Conservation (phyloP, 768 basidiomycete genomes). For the Calocybe gangraenosa region DNA sequence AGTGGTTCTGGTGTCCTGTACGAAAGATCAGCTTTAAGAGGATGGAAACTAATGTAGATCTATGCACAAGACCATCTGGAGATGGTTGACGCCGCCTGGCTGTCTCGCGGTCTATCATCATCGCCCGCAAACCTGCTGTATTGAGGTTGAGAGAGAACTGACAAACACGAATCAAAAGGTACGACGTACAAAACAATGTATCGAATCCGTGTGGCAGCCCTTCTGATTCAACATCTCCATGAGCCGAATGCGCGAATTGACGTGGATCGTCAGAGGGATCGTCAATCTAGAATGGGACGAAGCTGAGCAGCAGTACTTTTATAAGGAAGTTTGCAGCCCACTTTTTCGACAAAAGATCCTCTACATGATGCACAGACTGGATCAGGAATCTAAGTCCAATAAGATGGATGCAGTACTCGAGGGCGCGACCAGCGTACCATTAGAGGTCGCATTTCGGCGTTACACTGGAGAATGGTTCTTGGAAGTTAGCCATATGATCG, state of each 20-base stretch:
- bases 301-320: conserved; percentile 6
- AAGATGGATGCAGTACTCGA: conserved; percentile 4
- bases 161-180: background rate
- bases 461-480: conserved; percentile 48
- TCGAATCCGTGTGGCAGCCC: conserved; percentile 39
- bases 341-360: conserved; percentile 82
- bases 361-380: conserved; percentile 81
- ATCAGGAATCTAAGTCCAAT: conserved; percentile 58
- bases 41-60: background rate
- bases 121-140: conserved; percentile 30
- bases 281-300: conserved; percentile 53
- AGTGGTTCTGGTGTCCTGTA: conserved; percentile 15
- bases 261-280: conserved; percentile 74
- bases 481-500: conserved; percentile 2
- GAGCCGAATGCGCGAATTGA: conserved; percentile 42
- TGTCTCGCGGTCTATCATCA: conserved; percentile 32
- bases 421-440: conserved; percentile 48
- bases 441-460: conserved; percentile 83
- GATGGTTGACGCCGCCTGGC: conserved; percentile 7
- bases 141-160: conserved; percentile 3
- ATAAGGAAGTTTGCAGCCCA: conserved; percentile 19
- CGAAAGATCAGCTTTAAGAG: background rate
- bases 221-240: conserved; percentile 23
- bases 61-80: conserved; percentile 8
- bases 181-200: conserved; percentile 44